These are phyloP conservation scores for Termitomyces eurrhizus DNA, from an alignment of 768 basidiomycete genomes.

Conservation along the genomic window DNA sequence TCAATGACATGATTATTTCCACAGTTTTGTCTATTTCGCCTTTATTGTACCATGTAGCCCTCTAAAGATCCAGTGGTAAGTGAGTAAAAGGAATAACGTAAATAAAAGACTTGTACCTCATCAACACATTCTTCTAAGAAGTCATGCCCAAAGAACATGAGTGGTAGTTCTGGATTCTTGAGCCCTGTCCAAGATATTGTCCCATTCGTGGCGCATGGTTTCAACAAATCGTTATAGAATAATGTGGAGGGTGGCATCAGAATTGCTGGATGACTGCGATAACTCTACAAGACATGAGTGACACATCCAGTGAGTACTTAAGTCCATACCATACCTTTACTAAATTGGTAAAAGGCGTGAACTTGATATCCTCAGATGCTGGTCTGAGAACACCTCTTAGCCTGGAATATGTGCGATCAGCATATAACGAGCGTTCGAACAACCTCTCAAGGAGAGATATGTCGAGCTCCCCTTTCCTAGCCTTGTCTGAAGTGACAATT, in stretches of 20 bases:
- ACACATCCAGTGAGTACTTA: background rate
- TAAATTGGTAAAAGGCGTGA: slow-evolving; percentile 36
- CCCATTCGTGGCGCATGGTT: slow-evolving; percentile 43
- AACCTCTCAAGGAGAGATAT: slow-evolving; percentile 46
- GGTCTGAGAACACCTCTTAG: slow-evolving; percentile 5
- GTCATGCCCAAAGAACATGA: slow-evolving; percentile 42
- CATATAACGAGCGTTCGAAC: slow-evolving; percentile 40
- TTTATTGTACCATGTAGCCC: slow-evolving; percentile 46
- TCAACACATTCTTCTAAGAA: slow-evolving; percentile 40
- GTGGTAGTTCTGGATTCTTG: slow-evolving; percentile 33
- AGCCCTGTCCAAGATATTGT: slow-evolving; percentile 37
- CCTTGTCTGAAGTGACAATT: slow-evolving; percentile 41
- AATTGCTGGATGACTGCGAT: slow-evolving; percentile 48
- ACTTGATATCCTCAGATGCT: slow-evolving; percentile 7
- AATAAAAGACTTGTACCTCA: slow-evolving; percentile 28
- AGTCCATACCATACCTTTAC: slow-evolving; percentile 31
- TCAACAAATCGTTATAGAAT: slow-evolving; percentile 48
- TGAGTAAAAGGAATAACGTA: background rate
- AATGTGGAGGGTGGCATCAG: slow-evolving; percentile 51
- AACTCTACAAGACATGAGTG: slow-evolving; percentile 28
- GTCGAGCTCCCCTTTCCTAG: slow-evolving; percentile 41
- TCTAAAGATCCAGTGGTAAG: slow-evolving; percentile 20
- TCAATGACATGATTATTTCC: slow-evolving; percentile 33
- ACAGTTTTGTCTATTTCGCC: slow-evolving; percentile 42
- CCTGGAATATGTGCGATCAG: slow-evolving; percentile 19